phyloP scores from a whole-genome alignment of 1,284 basidiomycete genomes.

The Moniliella sp. region DNA sequence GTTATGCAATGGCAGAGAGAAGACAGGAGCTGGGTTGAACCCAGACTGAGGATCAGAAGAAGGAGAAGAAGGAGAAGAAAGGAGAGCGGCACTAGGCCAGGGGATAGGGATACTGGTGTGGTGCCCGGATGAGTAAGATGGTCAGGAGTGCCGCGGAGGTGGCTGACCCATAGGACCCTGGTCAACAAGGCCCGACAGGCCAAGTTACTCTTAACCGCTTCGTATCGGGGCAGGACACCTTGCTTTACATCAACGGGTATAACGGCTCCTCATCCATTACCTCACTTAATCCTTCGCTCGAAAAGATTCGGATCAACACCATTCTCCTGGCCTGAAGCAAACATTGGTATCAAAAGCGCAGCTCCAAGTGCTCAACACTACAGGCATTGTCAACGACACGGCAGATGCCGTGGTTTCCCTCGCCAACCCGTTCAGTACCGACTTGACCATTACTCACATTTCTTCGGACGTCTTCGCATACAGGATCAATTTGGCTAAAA shows the following conservation, averaged over 20 bases:
- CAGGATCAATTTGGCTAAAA: constrained; percentile 48
- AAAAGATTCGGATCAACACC: constrained; percentile 44
- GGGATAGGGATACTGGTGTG: too few relatives aligned
- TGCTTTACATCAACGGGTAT: constrained; percentile 38
- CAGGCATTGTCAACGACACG: constrained; percentile 46
- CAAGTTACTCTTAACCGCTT: constrained; percentile 49
- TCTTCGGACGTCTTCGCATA: constrained; percentile 46
- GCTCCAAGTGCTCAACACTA: constrained; percentile 45
- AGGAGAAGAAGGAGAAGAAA: too few relatives aligned
- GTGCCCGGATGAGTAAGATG: too few relatives aligned
- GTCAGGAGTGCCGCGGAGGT: too few relatives aligned
- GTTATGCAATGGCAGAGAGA: too few relatives aligned
- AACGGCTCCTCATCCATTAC: constrained; percentile 44
- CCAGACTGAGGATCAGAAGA: too few relatives aligned
- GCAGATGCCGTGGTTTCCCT: constrained; percentile 48
- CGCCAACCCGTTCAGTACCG: constrained; percentile 49
- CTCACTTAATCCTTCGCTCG: constrained; percentile 47
- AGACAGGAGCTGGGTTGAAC: too few relatives aligned
- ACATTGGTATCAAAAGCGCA: constrained; percentile 44
- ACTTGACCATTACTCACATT: constrained; percentile 45
- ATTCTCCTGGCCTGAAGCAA: constrained; percentile 46
- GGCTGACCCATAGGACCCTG: too few relatives aligned
- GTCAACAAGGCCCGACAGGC: constrained; percentile 45
- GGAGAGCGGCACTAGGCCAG: too few relatives aligned
- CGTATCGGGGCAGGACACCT: constrained; percentile 39